These are phyloP conservation scores for Vanilla planifolia DNA, from an alignment of 106 monocot genomes.

Conservation along the genomic window DNA sequence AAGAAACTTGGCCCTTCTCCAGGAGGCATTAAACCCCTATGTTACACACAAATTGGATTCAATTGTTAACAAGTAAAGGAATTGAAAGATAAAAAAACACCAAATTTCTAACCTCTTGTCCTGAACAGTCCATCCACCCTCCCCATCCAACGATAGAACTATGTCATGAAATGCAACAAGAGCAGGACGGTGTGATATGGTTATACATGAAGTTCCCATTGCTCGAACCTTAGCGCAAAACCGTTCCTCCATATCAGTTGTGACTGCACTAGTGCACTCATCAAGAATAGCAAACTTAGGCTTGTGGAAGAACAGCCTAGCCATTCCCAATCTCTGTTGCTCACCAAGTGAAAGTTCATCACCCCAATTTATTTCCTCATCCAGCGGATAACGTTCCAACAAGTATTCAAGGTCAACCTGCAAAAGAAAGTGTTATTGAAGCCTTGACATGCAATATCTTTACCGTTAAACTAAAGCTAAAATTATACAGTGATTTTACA, in stretches of 20 bases:
- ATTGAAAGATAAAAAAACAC: neutral
- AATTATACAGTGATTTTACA: constrained; percentile 30
- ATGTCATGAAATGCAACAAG: constrained; percentile 98
- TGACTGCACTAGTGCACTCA: constrained; percentile 99
- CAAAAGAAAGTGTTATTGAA: constrained; percentile 2
- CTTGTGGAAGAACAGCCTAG: constrained; percentile 93
- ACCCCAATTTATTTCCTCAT: constrained; percentile 97
- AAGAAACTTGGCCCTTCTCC: constrained; percentile 26
- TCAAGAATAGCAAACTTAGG: constrained; percentile 99
- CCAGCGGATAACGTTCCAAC: constrained; percentile 86
- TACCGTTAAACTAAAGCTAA: neutral
- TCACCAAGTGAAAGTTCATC: constrained; percentile 99
- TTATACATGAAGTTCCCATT: constrained; percentile 99
- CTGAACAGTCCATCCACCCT: constrained; percentile 88
- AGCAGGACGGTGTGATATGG: constrained; percentile 96
- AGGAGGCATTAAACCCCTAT: constrained; percentile 35
- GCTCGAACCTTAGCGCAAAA: constrained; percentile 92
- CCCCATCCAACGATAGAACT: constrained; percentile 95
- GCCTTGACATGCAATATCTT: neutral
- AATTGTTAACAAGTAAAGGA: neutral
- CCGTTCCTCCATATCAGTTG: constrained; percentile 98
- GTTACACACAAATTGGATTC: constrained; percentile 7
- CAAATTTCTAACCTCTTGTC: constrained; percentile 46
- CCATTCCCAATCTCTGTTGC: constrained; percentile 99
- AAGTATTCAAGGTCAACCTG: constrained; percentile 98